These are phyloP conservation scores for Solanum chacoense DNA, from an alignment of 305 asterid species.

Conservation along the genomic window DNA sequence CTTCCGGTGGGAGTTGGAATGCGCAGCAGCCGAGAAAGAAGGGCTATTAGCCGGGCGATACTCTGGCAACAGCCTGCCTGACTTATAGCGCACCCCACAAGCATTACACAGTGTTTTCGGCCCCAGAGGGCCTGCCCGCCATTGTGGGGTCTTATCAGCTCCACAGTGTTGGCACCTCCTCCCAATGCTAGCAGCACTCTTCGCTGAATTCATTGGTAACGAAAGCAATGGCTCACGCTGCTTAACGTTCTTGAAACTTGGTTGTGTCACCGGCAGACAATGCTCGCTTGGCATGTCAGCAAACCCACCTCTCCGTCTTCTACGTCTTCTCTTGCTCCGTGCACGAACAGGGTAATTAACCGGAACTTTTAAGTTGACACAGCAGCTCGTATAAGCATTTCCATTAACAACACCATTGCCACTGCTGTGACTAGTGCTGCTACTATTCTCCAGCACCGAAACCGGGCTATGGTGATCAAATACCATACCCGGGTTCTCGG, in stretches of 20 bases:
- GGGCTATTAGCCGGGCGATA: slow-evolving; percentile 57
- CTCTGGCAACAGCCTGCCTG: slow-evolving; percentile 49
- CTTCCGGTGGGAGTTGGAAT: slow-evolving; percentile 50
- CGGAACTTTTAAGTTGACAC: slow-evolving; percentile 47
- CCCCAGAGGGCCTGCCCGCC: slow-evolving; percentile 61
- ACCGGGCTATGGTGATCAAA: slow-evolving; percentile 54
- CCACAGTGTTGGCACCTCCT: slow-evolving; percentile 50
- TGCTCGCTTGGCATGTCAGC: slow-evolving; percentile 17
- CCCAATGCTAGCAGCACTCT: slow-evolving; percentile 25
- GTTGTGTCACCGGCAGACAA: slow-evolving; percentile 14
- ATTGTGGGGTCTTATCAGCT: slow-evolving; percentile 44
- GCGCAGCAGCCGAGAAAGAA: slow-evolving; percentile 23
- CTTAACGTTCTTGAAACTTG: slow-evolving; percentile 13
- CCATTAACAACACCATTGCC: slow-evolving; percentile 21
- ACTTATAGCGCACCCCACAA: slow-evolving; percentile 53
- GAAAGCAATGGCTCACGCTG: slow-evolving; percentile 16
- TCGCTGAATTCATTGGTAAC: not conserved
- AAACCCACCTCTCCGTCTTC: slow-evolving; percentile 19
- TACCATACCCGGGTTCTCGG: slow-evolving; percentile 37
- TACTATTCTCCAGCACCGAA: slow-evolving; percentile 67
- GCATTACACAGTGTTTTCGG: slow-evolving; percentile 52
- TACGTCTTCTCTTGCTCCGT: slow-evolving; percentile 37
- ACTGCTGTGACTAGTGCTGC: slow-evolving; percentile 26
- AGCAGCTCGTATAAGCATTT: slow-evolving; percentile 32
- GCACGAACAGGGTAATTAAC: slow-evolving; percentile 37